Base-by-base conservation (phyloP, 2,329 filamentous ascomycete genomes). In the Aspergillus tanneri region DNA sequence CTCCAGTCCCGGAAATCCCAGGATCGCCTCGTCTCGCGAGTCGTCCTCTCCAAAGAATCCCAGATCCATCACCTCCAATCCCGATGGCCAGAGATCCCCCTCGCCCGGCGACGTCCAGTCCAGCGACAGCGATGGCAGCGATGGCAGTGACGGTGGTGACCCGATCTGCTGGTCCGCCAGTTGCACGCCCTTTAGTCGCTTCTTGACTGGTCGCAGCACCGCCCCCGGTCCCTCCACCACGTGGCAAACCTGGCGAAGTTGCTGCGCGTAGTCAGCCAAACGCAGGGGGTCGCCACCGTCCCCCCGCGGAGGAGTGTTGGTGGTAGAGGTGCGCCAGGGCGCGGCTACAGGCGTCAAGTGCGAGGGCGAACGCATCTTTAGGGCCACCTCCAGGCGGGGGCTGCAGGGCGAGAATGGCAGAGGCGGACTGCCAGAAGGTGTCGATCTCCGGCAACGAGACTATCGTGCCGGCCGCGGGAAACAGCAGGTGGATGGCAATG, bases 401-500 rank as follows among this genome's bases (percentile, higher is more conserved):
- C 14, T 18, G n/a, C 5, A 44, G 30, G 12, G 34, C 21, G 12
- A 44, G 21, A 21, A 49, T 41, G 3, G 46, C 46, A 3, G 32
- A 32, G 6, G 34, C 24, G 12, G 46, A 49, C 19, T 44, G 40
- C 9, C 46, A 49, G 16, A 49, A 49, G 3, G 35, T 27, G 27
- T 40, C 32, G 3, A 43, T 44, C 18, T 10, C 19, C 2, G 18
- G 16, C 3, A 34, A 22, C 8, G 24, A 43, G 4, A 28, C 23
- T 12, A 18, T 14, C 12, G 4, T 8, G 3, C 10, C 36, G 4
- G 34, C 34, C 24, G 18, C 12, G 1, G 40, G 37, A 24, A 49
- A 49, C 8, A 49, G 7, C 40, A 49, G 32, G 7, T 49, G 46
- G 16, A 44, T 44, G 14, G 22, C 35, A n/a, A 49, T 43, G 10